Conservation (phyloP, 1,284 basidiomycete species). For the Apiotrichum montevideense region DNA sequence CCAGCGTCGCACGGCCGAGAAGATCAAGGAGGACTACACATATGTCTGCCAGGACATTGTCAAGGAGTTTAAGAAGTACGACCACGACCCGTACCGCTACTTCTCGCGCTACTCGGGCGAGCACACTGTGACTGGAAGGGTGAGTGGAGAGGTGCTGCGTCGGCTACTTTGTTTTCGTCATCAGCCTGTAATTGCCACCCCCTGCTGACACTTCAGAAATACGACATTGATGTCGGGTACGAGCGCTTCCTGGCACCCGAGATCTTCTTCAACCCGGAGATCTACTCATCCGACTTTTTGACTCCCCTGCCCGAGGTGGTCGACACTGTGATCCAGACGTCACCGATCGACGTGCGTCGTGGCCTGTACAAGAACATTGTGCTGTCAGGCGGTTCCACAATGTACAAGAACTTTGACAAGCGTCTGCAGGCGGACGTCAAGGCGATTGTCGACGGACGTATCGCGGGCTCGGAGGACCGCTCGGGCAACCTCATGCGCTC, state of each 20-base stretch:
- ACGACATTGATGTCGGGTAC: constrained; percentile 88
- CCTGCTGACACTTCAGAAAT: constrained; percentile 57
- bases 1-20: constrained; percentile 82
- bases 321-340: constrained; percentile 90
- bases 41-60: constrained; percentile 99
- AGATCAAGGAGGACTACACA: constrained; percentile 96
- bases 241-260: constrained; percentile 98
- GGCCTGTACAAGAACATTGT: constrained; percentile 98
- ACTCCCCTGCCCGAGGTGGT: constrained; percentile 96
- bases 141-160: constrained; percentile 46
- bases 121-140: constrained; percentile 84
- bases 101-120: constrained; percentile 93
- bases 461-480: constrained; percentile 68
- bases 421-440: constrained; percentile 93
- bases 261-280: constrained; percentile 99
- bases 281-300: constrained; percentile 95
- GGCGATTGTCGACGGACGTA: constrained; percentile 82
- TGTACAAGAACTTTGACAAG: constrained; percentile 97
- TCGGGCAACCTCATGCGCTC: constrained; percentile 76
- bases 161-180: neutral
- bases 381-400: constrained; percentile 87
- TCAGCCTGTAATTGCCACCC: neutral
- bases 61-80: constrained; percentile 97
- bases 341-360: constrained; percentile 89
- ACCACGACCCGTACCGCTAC: constrained; percentile 91